Evolutionary conservation across 2,329 filamentous ascomycete genomes (phyloP).

Genomic region (Epichloe gansuensis): DNA sequence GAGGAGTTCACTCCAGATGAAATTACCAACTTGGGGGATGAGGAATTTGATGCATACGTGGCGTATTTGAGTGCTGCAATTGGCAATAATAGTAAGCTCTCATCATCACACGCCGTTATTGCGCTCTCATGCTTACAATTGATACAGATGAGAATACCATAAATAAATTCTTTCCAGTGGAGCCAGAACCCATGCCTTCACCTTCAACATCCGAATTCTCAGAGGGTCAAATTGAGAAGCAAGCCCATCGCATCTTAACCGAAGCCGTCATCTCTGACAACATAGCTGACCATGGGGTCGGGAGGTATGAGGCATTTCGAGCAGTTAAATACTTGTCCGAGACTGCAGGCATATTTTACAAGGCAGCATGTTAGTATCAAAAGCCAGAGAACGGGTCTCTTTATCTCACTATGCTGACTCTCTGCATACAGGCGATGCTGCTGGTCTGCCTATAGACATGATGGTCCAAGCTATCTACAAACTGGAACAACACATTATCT

Average conservation of each 20-base stretch:
- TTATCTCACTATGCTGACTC: background rate
- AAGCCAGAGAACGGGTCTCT: background rate
- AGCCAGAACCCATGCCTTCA: constrained; percentile 11
- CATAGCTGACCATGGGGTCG: background rate
- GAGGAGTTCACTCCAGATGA: constrained; percentile 46
- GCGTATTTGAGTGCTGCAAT: constrained; percentile 22
- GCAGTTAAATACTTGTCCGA: constrained; percentile 19
- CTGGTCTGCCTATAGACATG: constrained; percentile 22
- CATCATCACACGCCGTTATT: background rate
- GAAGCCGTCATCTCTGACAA: constrained; percentile 7
- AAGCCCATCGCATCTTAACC: constrained; percentile 11
- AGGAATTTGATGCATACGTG: constrained; percentile 55
- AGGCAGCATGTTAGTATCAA: constrained; percentile 17
- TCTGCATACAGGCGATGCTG: constrained; percentile 15
- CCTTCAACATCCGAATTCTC: constrained; percentile 10
- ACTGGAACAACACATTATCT: constrained; percentile 22
- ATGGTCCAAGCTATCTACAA: constrained; percentile 25
- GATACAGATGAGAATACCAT: constrained; percentile 16
- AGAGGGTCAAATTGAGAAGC: constrained; percentile 15
- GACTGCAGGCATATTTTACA: constrained; percentile 19
- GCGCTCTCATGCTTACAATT: background rate
- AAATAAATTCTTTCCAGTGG: constrained; percentile 23
- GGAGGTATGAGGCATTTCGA: constrained; percentile 20
- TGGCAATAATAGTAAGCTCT: constrained; percentile 20
- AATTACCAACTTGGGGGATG: constrained; percentile 45